These are phyloP conservation scores for Amylocystis lapponica DNA, from an alignment of 768 basidiomycete species.

Conservation along the genomic window DNA sequence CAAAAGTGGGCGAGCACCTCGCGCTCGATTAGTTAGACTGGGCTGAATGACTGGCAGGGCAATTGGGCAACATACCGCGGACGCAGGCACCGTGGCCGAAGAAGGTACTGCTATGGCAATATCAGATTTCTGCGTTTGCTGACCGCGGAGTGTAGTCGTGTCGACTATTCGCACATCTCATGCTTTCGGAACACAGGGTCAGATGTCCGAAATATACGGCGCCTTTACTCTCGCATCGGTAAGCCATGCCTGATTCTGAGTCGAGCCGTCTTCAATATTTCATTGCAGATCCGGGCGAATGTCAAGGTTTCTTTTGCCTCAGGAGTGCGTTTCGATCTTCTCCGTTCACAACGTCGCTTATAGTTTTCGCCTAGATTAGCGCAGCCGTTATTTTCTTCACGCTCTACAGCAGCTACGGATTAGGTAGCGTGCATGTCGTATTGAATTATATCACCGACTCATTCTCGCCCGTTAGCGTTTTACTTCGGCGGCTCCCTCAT, in stretches of 20 bases:
- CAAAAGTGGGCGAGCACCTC: constrained; percentile 47
- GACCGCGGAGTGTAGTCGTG: too few relatives aligned
- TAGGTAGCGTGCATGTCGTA: constrained; percentile 37
- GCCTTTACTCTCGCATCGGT: constrained; percentile 44
- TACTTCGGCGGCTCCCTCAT: constrained; percentile 86
- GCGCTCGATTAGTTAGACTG: neutral
- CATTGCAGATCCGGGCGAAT: too few relatives aligned
- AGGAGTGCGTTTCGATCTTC: too few relatives aligned
- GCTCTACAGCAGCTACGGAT: constrained; percentile 69
- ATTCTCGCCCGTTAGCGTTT: constrained; percentile 53
- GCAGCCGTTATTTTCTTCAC: constrained; percentile 87
- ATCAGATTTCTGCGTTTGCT: too few relatives aligned
- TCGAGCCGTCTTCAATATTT: too few relatives aligned
- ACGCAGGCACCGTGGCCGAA: constrained; percentile 80
- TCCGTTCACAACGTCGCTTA: too few relatives aligned
- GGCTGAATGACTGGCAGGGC: constrained; percentile 30
- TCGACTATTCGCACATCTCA: constrained; percentile 85
- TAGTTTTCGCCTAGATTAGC: too few relatives aligned
- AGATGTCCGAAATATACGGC: constrained; percentile 63
- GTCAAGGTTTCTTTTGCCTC: too few relatives aligned
- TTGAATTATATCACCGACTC: constrained; percentile 3
- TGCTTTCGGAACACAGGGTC: constrained; percentile 79
- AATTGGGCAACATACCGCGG: constrained; percentile 69
- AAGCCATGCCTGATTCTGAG: too few relatives aligned
- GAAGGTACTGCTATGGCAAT: too few relatives aligned